These are phyloP conservation scores for Podospora didyma DNA, from an alignment of 495 filamentous ascomycete genomes.

Conservation along the genomic window DNA sequence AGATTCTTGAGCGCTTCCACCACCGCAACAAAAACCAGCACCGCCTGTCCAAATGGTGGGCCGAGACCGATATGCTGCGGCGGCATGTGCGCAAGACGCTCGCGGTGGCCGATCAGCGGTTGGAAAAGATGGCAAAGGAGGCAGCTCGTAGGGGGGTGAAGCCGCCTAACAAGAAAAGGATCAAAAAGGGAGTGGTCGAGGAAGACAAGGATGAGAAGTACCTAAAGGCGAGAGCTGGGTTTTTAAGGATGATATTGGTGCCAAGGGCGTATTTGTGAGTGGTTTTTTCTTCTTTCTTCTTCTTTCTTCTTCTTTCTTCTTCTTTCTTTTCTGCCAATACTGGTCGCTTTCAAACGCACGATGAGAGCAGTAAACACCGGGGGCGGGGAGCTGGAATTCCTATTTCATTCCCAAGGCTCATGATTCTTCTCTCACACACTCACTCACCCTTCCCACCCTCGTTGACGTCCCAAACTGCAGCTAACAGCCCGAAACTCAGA, in stretches of 20 bases:
- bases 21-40: conserved; percentile 86
- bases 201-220: conserved; percentile 16
- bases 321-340: neutral
- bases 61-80: conserved; percentile 60
- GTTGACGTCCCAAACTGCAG: neutral
- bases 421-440: neutral
- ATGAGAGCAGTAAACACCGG: neutral
- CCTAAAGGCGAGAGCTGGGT: conserved; percentile 11
- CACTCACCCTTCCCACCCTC: neutral
- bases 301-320: neutral
- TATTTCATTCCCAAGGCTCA: no score
- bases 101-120: conserved; percentile 28
- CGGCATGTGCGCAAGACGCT: conserved; percentile 55
- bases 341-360: neutral
- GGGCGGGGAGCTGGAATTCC: no score
- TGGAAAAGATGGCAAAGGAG: conserved; percentile 15
- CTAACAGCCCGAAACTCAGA: conserved; percentile 12
- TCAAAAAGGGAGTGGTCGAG: neutral
- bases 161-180: conserved; percentile 13
- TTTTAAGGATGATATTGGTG: conserved; percentile 14
- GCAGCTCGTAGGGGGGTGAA: conserved; percentile 6
- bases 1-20: conserved; percentile 58
- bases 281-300: neutral
- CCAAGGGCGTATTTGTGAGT: conserved; percentile 35
- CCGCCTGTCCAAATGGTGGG: conserved; percentile 67